These are phyloP conservation scores for Rugosomyces carneus DNA, from an alignment of 1,284 basidiomycete genomes.

Conservation along the genomic window DNA sequence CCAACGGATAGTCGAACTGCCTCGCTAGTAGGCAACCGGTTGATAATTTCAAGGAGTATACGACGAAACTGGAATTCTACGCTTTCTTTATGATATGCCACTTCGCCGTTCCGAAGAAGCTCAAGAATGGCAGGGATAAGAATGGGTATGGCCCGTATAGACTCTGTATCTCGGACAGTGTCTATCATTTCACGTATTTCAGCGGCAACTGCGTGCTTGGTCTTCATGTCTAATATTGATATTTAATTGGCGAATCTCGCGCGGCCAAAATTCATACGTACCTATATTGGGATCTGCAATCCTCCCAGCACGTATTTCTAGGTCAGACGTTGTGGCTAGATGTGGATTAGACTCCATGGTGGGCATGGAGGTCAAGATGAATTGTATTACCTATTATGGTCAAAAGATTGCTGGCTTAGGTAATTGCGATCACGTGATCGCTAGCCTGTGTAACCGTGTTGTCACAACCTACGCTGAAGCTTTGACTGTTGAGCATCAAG, in stretches of 20 bases:
- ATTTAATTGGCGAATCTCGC: neutral
- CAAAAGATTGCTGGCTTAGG: slow-evolving; percentile 12
- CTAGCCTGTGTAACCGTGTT: neutral
- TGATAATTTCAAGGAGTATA: slow-evolving; percentile 81
- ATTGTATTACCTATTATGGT: slow-evolving; percentile 19
- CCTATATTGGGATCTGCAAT: slow-evolving; percentile 72
- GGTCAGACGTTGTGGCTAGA: slow-evolving; percentile 41
- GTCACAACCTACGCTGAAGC: neutral
- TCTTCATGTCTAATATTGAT: slow-evolving; percentile 53
- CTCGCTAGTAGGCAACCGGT: slow-evolving; percentile 84
- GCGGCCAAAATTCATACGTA: slow-evolving; percentile 21
- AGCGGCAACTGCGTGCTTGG: slow-evolving; percentile 63
- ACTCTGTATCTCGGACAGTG: slow-evolving; percentile 76
- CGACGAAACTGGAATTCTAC: slow-evolving; percentile 85
- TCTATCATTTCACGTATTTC: slow-evolving; percentile 89
- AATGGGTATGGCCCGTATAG: slow-evolving; percentile 62
- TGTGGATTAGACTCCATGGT: slow-evolving; percentile 25
- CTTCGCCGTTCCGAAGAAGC: slow-evolving; percentile 72
- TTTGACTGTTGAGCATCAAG: slow-evolving; percentile 5
- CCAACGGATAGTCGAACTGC: slow-evolving; percentile 67
- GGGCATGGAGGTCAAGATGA: slow-evolving; percentile 22
- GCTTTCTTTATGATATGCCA: slow-evolving; percentile 73
- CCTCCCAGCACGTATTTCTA: slow-evolving; percentile 62
- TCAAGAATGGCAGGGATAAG: slow-evolving; percentile 79
- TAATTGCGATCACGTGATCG: no score